Evolutionary conservation across 2,329 filamentous ascomycete species (phyloP).

Genomic region (Coniochaeta hoffmannii): DNA sequence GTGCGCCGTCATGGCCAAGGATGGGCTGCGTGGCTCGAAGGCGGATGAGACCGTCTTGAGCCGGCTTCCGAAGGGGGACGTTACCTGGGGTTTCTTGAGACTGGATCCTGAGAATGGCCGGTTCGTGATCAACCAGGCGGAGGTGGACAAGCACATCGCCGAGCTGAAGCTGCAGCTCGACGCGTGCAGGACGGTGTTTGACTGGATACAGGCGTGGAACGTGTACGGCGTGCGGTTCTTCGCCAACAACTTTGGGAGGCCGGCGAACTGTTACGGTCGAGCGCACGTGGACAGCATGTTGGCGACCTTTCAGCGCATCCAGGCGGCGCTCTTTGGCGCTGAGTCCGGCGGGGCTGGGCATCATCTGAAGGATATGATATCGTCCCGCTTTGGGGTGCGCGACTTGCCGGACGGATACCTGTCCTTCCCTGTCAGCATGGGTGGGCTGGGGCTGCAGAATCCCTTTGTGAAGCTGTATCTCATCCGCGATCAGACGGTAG

Average conservation of each 20-base stretch:
- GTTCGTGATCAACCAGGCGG: constrained; percentile 51
- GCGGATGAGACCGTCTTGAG: constrained; percentile 10
- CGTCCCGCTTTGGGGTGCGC: constrained; percentile 39
- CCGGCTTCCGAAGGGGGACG: constrained; percentile 37
- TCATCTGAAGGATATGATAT: constrained; percentile 46
- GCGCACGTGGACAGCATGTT: constrained; percentile 46
- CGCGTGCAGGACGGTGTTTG: constrained; percentile 39
- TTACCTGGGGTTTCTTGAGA: constrained; percentile 49
- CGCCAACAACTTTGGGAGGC: constrained; percentile 41
- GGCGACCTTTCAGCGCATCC: constrained; percentile 34
- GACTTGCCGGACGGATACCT: constrained; percentile 38
- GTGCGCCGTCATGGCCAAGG: constrained; percentile 29
- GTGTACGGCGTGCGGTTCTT: constrained; percentile 45
- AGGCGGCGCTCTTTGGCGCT: constrained; percentile 25
- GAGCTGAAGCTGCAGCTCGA: constrained; percentile 52
- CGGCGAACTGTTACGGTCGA: constrained; percentile 43
- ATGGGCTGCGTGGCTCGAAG: not conserved
- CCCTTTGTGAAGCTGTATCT: constrained; percentile 36
- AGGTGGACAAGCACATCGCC: constrained; percentile 51
- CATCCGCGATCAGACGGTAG: constrained; percentile 24
- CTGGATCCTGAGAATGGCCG: constrained; percentile 43
- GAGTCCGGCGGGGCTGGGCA: constrained; percentile 43
- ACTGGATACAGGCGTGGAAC: constrained; percentile 44
- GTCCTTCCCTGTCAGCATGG: constrained; percentile 36
- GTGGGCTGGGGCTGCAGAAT: constrained; percentile 38